Evolutionary conservation across 2,329 filamentous ascomycete species (phyloP), one percentile per base, ranked within the genome.

Genomic region (Alternaria arborescens): DNA sequence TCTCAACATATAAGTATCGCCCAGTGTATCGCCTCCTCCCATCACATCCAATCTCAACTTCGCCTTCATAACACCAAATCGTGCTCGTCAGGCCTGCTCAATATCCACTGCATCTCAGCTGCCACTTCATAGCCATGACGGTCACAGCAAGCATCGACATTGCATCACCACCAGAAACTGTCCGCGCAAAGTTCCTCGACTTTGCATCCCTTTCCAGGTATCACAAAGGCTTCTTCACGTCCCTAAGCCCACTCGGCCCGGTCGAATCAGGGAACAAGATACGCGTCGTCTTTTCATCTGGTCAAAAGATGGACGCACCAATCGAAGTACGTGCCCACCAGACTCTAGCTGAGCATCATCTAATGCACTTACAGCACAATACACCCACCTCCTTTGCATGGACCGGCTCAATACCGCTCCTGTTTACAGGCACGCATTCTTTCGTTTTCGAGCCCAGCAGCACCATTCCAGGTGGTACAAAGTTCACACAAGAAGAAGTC

Each of bases 181-280:
- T 71, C 2, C 57, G 68, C 30, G 56, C 44, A 51, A 70, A 67
- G 60, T 63, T 66, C 52, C 61, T 67, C n/a, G 62, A 63, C 59
- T 69, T 66, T 48, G 50, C 26, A 12, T 47, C 48, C n/a, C 28
- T 66, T 18, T 43, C 58, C 38, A 41, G 38, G 8, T 68, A 67
- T 40, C 59, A 62, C 48, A 52, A 38, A 4, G 42, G 40, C 40
- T 66, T 70, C 58, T 66, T 71, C 54, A 55, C 32, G 28, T 62
- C 69, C 38, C 62, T 66, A 38, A 54, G 55, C 20, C 69, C 69
- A 20, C 50, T 62, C 32, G 60, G 48, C 32, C 53, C 67, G 8
- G 52, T 55, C 34, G 55, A 52, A 28, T 61, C 62, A 5, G 46
- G 46, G 30, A 58, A 66, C 7, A 67, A 63, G 47, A 55, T 69